Percentiles rank a stretch among this genome's conserved stretches.
Evolutionary conservation across 495 filamentous ascomycete genomes (phyloP).

Genomic region (Podospora sp.): DNA sequence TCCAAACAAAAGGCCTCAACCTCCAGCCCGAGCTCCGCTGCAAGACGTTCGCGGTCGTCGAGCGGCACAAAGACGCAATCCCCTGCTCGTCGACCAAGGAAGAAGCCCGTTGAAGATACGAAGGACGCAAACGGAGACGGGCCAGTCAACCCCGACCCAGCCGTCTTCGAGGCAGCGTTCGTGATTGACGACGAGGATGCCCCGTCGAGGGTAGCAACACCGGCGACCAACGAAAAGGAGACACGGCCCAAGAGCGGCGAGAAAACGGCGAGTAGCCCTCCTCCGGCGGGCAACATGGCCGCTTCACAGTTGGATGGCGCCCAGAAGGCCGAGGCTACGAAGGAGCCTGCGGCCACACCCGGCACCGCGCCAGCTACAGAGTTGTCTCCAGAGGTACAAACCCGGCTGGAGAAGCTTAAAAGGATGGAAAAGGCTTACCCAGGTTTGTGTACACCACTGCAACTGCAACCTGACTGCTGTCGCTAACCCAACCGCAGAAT

Average conservation of each 20-base stretch:
- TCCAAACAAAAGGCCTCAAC: not conserved
- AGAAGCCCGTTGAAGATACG: conserved; percentile 50
- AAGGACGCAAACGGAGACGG: conserved; percentile 48
- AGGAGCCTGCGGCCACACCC: not conserved
- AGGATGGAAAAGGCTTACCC: conserved; percentile 86
- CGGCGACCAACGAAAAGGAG: conserved; percentile 44
- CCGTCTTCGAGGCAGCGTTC: conserved; percentile 81
- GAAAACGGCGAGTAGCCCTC: conserved; percentile 27
- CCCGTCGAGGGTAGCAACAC: conserved; percentile 49
- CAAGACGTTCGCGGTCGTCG: conserved; percentile 55
- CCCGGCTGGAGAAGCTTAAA: conserved; percentile 74
- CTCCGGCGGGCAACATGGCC: conserved; percentile 1
- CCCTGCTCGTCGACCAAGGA: conserved; percentile 45
- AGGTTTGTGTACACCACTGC: conserved; percentile 56
- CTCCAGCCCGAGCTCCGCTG: not conserved
- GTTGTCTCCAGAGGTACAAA: conserved; percentile 71
- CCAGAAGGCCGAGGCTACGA: conserved; percentile 16
- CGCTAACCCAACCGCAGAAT: conserved; percentile 57
- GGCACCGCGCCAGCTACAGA: conserved; percentile 47
- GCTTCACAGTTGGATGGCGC: conserved; percentile 19
- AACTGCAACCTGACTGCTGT: not conserved
- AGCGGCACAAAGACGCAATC: conserved; percentile 42
- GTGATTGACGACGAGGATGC: conserved; percentile 74
- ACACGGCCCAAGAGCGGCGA: conserved; percentile 34
- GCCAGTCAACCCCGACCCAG: conserved; percentile 66